Evolutionary conservation across 139 green algal species (phyloP).

Genomic region (Chloropicon primus): DNA sequence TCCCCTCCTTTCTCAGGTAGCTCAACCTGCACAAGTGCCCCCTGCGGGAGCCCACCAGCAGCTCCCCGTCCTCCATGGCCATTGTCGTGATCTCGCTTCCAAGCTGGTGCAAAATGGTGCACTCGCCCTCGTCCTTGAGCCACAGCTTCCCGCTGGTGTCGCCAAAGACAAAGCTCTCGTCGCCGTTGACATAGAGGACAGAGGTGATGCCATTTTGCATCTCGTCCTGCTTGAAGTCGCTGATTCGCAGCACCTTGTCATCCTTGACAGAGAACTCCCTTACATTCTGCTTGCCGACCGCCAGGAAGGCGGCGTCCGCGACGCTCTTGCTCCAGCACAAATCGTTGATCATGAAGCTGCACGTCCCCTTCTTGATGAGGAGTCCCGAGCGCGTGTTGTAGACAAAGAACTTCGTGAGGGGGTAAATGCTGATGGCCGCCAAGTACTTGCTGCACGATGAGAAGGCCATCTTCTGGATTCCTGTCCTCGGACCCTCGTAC

Average conservation of each 20-base stretch:
- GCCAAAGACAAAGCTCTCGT: neutral
- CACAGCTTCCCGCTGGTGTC: neutral
- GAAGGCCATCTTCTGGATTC: neutral
- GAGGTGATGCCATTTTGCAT: neutral
- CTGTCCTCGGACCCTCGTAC: neutral
- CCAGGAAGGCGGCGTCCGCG: neutral
- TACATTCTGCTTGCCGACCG: neutral
- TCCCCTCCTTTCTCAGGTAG: neutral
- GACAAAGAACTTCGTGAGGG: neutral
- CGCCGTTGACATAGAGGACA: neutral
- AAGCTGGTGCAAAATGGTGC: neutral
- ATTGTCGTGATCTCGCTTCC: neutral
- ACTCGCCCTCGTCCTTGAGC: neutral
- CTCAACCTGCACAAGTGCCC: neutral
- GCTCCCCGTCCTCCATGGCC: neutral
- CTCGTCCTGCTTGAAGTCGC: neutral
- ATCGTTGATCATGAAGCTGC: neutral
- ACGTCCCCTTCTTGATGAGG: neutral
- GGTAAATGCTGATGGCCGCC: neutral
- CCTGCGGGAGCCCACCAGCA: neutral
- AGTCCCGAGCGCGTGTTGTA: neutral
- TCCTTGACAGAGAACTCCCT: neutral
- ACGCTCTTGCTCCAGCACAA: neutral
- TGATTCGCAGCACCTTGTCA: neutral
- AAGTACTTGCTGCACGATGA: neutral